Percentiles rank a stretch among this genome's conserved stretches.
phyloP scores from a whole-genome alignment of 2,329 filamentous ascomycete species.

The Ceratocystis papillata region DNA sequence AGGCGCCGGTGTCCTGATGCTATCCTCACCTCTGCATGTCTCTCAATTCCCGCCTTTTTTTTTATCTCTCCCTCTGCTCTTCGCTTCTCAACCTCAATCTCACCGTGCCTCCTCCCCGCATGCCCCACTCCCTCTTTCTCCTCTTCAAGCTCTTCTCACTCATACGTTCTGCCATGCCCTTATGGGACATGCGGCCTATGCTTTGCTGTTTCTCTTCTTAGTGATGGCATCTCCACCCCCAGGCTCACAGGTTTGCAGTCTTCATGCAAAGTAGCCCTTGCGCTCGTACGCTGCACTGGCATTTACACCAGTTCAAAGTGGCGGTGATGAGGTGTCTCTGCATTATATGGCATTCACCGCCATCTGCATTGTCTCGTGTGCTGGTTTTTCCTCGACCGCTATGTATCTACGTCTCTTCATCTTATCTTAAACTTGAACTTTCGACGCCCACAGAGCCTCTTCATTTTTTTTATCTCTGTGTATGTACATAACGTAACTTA shows the following conservation, averaged over 20 bases:
- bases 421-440: neutral
- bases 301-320: slow-evolving; percentile 7
- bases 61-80: neutral
- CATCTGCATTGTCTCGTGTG: neutral
- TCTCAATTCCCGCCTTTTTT: neutral
- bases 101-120: neutral
- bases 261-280: slow-evolving; percentile 13
- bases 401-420: neutral
- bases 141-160: neutral
- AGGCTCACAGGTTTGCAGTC: neutral
- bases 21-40: neutral
- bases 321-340: slow-evolving; percentile 10
- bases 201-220: neutral
- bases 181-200: neutral
- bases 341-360: slow-evolving; percentile 7
- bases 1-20: neutral
- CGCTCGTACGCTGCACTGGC: neutral
- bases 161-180: too few species aligned
- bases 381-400: neutral
- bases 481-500: neutral
- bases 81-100: neutral
- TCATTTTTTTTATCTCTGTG: neutral
- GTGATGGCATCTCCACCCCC: neutral
- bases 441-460: too few species aligned
- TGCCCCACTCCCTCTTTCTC: neutral